phyloP scores from a whole-genome alignment of 208 protist species.

The Leishmania turanica region DNA sequence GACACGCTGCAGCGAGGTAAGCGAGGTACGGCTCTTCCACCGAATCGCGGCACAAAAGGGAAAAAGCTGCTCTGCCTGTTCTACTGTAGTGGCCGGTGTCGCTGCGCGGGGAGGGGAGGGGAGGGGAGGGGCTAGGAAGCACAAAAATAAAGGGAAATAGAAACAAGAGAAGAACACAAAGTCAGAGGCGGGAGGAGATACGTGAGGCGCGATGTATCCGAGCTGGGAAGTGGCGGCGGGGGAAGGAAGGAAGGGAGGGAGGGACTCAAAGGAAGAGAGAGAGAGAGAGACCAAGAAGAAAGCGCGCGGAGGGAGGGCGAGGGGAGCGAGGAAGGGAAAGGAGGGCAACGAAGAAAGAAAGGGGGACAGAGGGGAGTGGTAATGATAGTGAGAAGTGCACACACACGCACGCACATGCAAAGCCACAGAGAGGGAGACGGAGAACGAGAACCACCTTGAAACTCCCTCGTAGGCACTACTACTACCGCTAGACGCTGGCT shows the following conservation, averaged over 20 bases:
- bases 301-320: background rate
- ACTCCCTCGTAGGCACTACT: background rate
- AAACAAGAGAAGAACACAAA: background rate
- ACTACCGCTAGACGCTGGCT: background rate
- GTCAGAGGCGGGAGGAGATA: background rate
- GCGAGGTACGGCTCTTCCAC: background rate
- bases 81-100: background rate
- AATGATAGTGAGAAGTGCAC: background rate
- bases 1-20: background rate
- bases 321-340: background rate
- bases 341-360: background rate
- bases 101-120: background rate
- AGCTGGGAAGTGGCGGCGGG: background rate
- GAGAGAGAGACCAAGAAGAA: background rate
- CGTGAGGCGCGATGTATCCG: background rate
- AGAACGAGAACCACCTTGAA: background rate
- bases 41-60: background rate
- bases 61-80: background rate
- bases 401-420: background rate
- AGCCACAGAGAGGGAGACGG: background rate
- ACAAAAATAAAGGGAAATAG: background rate
- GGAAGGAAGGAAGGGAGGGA: too few relatives aligned
- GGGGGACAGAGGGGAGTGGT: background rate
- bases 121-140: background rate
- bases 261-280: background rate